Evolutionary conservation across 139 green algal species (phyloP).

Genomic region (Zygnema circumcarinatum): DNA sequence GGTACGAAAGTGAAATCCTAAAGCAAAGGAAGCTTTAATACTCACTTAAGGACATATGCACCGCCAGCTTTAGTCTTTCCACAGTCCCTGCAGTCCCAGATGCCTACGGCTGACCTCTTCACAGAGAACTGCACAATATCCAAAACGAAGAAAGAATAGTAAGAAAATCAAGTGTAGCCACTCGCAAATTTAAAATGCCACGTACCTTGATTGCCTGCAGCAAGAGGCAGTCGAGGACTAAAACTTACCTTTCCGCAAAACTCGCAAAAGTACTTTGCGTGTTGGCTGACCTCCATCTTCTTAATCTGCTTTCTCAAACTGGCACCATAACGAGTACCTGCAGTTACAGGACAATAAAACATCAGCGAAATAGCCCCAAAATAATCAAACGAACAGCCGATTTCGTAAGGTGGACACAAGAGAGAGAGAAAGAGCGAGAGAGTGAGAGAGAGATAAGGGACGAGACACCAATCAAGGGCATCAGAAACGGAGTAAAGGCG

Average conservation of each 20-base stretch:
- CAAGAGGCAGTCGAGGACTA: conserved; percentile 67
- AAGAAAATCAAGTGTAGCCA: background rate
- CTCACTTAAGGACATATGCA: conserved; percentile 79
- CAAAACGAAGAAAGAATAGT: background rate
- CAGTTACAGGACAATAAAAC: conserved; percentile 11
- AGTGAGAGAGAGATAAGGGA: too few relatives aligned
- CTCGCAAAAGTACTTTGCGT: conserved; percentile 98
- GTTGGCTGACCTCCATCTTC: conserved; percentile 99
- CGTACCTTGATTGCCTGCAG: background rate
- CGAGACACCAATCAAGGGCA: background rate
- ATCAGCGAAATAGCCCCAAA: too few relatives aligned
- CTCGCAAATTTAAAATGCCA: background rate
- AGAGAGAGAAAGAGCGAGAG: too few relatives aligned
- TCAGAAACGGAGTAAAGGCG: too few relatives aligned
- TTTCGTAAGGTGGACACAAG: background rate
- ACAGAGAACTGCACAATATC: conserved; percentile 79
- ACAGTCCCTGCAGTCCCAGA: conserved; percentile 98
- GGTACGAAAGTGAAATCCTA: too few relatives aligned
- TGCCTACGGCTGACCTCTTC: conserved; percentile 92
- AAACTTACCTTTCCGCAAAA: conserved; percentile 97
- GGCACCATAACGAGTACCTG: conserved; percentile 94
- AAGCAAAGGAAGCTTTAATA: too few relatives aligned
- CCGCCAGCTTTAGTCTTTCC: conserved; percentile 91
- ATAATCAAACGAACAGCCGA: background rate
- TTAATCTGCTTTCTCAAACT: conserved; percentile 98